Evolutionary conservation across 2,329 filamentous ascomycete species (phyloP), one percentile per base, ranked within the genome.

Genomic region (Aureobasidium sp.): DNA sequence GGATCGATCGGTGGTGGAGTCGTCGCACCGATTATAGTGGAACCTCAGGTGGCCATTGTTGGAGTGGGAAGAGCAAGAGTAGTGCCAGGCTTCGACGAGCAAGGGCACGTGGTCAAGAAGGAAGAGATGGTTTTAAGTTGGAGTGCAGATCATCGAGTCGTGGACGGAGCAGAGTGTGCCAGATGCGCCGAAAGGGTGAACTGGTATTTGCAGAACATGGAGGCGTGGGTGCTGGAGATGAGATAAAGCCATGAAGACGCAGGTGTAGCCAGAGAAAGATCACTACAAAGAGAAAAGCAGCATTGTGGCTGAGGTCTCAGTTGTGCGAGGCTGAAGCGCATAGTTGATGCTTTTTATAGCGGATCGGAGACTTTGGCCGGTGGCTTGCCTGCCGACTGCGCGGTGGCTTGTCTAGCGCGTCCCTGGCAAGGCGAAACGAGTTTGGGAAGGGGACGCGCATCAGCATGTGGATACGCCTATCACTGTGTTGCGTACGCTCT

Each of bases 131-230:
- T 95, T 71, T 91, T 97, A 69, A 97, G 92, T 76, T 97, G 93
- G 93, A 93, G 90, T 73, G 93, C 93, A 6, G 92, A 97, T 75
- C 94, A 99, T 76, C 82, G 94, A 24, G 89, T 97, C 60, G 86
- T 97, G 51, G 94, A 99, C 75, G 94, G 94, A 1, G 93, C 93
- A 51, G 96, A 92, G 64, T 91, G 96, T 84, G 94, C 94, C 24
- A 83, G 92, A 67, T 93, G 93, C 73, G 92, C 91, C 13, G 91
- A 92, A 69, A 82, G 88, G 65, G 89, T 97, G 26, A 85, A 86
- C 68, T 80, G 81, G 57, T 85, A 89, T 68, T 83, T 97, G 43
- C 92, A 97, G 77, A 85, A 90, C 70, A 90, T 93, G 5, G 92
- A 92, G 72, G 82, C 82, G 62, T 96, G 97, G 91, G 79, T 97